These are phyloP conservation scores for Phytopythium aichiense DNA, from an alignment of 352 stramenopile genomes.

Conservation along the genomic window DNA sequence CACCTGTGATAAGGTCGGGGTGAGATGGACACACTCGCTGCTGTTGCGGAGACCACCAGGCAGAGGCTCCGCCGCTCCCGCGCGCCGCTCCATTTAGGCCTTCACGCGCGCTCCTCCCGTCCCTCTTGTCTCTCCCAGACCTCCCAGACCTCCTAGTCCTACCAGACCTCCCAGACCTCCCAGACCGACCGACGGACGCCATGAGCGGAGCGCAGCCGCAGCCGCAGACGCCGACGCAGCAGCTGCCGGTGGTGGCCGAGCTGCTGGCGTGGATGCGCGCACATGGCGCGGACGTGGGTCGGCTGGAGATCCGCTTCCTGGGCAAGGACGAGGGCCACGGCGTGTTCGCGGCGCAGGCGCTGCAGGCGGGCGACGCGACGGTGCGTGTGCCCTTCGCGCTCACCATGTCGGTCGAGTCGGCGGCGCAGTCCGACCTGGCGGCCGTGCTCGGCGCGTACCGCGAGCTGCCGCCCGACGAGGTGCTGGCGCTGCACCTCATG, in stretches of 20 bases:
- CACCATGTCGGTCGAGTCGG: slow-evolving; percentile 47
- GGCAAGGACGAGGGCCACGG: slow-evolving; percentile 38
- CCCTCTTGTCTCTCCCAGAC: too few species aligned
- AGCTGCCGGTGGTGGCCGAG: slow-evolving; percentile 15
- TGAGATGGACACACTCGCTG: slow-evolving; percentile 3
- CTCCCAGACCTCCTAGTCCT: not conserved
- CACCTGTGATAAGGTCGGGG: not conserved
- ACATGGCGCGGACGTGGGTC: slow-evolving; percentile 21
- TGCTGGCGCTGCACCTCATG: slow-evolving; percentile 59
- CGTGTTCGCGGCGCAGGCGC: slow-evolving; percentile 36
- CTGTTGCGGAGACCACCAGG: not conserved
- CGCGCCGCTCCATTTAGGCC: too few species aligned
- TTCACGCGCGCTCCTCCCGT: too few species aligned
- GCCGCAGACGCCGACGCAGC: not conserved
- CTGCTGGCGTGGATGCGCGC: slow-evolving; percentile 36
- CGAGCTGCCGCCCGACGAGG: slow-evolving; percentile 40
- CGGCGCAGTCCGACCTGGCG: slow-evolving; percentile 33
- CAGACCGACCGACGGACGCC: not conserved
- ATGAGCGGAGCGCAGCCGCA: not conserved
- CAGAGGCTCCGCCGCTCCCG: not conserved
- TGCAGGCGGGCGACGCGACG: slow-evolving; percentile 34
- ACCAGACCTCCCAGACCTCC: not conserved
- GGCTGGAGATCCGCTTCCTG: slow-evolving; percentile 41
- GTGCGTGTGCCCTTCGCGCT: slow-evolving; percentile 47
- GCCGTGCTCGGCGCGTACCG: slow-evolving; percentile 31